Base-by-base conservation (phyloP, 169 alveolate species). In the Eimeria brunetti region DNA sequence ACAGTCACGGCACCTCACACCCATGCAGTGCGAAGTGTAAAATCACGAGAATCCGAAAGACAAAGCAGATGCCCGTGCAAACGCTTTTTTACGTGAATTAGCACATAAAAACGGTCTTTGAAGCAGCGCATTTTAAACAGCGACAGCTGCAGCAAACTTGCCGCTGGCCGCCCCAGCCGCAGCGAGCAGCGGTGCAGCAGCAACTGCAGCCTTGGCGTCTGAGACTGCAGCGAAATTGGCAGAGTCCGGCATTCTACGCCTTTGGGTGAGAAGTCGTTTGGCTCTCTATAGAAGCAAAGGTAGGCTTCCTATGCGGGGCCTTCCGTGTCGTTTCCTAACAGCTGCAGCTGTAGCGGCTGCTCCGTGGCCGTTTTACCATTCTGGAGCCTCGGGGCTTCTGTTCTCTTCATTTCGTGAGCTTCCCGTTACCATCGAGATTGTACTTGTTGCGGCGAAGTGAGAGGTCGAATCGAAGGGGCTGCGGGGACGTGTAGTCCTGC, bases 171-270 rank as follows among this genome's bases (percentile, higher is more conserved):
- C 90, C 90, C 76, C 90, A 83, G 90, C 90, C 75, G 90, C 90
- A 58, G 90, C 90, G 90, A 83, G 90, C 90, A 58, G 90, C 88
- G 88, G 88, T 78, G 88, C 88, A 78, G 92, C 92, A 86, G 92
- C 92, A 86, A 62, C 92, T 58, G 92, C 92, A 86, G 92, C 92
- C 92, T 41, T 86, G 92, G 80, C 92, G 92, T 86, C 92, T 86
- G 92, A 86, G 78, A 62, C 81, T 86, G 7, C 92, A 86, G n/a
- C 80, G 92, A 86, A 36, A 86, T 86, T 86, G 81, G 92, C 92
- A 86, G 92, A 86, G 92, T 86, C 92, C 81, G 92, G 92, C 92
- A 86, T 86, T 86, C 92, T 86, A 56, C 92, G 92, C 92, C 92
- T 60, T 86, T 86, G 92, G 92, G 92, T 86, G 92, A 86, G 92